Evolutionary conservation across 164 flowering plant species (phyloP).

Genomic region (Piper betle): DNA sequence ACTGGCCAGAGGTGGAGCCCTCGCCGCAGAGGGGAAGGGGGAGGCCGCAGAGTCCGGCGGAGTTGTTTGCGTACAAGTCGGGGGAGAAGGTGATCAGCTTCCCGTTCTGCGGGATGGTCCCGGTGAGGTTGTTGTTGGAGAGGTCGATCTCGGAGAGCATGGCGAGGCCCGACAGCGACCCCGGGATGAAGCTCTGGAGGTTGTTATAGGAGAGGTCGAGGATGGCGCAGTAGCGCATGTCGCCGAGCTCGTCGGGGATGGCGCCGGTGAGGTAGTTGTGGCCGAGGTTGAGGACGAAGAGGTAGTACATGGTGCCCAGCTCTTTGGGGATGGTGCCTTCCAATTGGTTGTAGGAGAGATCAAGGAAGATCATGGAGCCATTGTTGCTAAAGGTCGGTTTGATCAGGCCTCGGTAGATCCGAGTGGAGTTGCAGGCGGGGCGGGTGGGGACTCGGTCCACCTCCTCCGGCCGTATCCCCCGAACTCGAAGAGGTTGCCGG

Average conservation of each 20-base stretch:
- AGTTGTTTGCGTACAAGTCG: constrained; percentile 41
- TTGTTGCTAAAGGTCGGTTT: constrained; percentile 64
- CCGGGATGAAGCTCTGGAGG: constrained; percentile 62
- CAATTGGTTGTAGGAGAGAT: constrained; percentile 61
- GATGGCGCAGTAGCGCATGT: constrained; percentile 41
- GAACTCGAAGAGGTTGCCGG: too few species aligned
- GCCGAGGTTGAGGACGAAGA: constrained; percentile 61
- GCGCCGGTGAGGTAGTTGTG: constrained; percentile 70
- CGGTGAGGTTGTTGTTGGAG: constrained; percentile 65
- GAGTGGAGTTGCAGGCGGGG: constrained; percentile 46
- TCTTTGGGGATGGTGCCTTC: constrained; percentile 69
- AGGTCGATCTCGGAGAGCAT: constrained; percentile 57
- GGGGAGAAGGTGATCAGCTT: constrained; percentile 66
- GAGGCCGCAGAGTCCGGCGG: constrained; percentile 65
- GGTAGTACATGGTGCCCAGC: constrained; percentile 60
- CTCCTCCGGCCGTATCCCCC: too few species aligned
- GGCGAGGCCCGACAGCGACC: constrained; percentile 38
- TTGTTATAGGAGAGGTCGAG: constrained; percentile 69
- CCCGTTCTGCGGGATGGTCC: constrained; percentile 58
- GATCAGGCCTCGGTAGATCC: constrained; percentile 49
- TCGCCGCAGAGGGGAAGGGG: constrained; percentile 56
- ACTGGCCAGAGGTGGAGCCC: constrained; percentile 7
- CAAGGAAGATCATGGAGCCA: constrained; percentile 89
- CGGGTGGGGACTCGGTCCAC: too few species aligned
- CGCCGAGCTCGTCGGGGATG: constrained; percentile 62